phyloP scores from a whole-genome alignment of 805 yeast species.

The Starmerella scarabaei region DNA sequence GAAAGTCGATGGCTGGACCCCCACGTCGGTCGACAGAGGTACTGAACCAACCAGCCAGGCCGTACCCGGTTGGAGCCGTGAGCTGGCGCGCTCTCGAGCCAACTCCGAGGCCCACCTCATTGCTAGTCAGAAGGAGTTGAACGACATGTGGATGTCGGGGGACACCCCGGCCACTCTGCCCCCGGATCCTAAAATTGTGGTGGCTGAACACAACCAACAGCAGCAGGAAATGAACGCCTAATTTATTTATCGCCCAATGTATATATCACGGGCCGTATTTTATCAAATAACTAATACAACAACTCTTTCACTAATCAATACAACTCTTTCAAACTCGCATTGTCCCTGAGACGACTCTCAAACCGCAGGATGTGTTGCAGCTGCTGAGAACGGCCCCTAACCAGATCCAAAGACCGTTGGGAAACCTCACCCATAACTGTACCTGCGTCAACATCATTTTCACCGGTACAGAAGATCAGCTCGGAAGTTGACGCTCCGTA shows the following conservation, averaged over 20 bases:
- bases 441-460: background rate
- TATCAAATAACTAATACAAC: no score
- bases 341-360: constrained; percentile 1
- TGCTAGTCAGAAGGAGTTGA: constrained; percentile 5
- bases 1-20: constrained; percentile 61
- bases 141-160: constrained; percentile 9
- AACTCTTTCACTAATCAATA: background rate
- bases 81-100: constrained; percentile 28
- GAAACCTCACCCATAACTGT: constrained; percentile 4
- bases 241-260: background rate
- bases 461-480: constrained; percentile 1
- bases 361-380: constrained; percentile 2
- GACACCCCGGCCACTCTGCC: constrained; percentile 4
- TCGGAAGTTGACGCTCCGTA: constrained; percentile 3
- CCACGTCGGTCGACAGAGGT: constrained; percentile 56
- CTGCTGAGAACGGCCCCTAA: constrained; percentile 3
- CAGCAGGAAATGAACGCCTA: background rate
- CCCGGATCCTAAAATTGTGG: constrained; percentile 3
- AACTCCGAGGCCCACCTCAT: background rate
- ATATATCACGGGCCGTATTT: no score
- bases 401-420: background rate
- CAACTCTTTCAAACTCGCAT: no score
- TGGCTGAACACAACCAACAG: background rate
- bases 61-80: constrained; percentile 81
- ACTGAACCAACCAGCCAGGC: constrained; percentile 74